Evolutionary conservation across 2,329 filamentous ascomycete genomes (phyloP).

Genomic region (Colletotrichum camelliae): DNA sequence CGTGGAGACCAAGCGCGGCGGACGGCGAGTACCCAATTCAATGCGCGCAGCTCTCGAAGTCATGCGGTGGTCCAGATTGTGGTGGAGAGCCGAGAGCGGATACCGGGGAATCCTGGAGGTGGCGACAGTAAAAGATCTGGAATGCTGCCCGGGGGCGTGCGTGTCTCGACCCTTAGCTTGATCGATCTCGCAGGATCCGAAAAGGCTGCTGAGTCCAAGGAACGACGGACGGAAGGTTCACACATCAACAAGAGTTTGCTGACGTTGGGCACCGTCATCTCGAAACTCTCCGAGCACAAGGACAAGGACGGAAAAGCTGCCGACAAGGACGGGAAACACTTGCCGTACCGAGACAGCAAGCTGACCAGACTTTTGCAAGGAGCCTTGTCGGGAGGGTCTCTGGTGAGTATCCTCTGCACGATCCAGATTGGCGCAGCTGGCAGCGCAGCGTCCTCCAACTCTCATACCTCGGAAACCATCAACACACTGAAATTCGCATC

Average conservation of each 20-base stretch:
- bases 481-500: constrained; percentile 98
- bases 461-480: constrained; percentile 84
- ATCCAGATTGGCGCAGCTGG: constrained; percentile 86
- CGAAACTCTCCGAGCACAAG: constrained; percentile 86
- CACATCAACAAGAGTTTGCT: constrained; percentile 99
- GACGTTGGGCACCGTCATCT: constrained; percentile 94
- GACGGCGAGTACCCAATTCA: constrained; percentile 96
- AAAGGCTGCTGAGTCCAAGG: constrained; percentile 93
- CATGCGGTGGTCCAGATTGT: constrained; percentile 99
- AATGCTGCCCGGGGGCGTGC: constrained; percentile 83
- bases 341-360: constrained; percentile 98
- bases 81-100: constrained; percentile 91
- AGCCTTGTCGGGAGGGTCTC: constrained; percentile 88
- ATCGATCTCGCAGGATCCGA: constrained; percentile 98
- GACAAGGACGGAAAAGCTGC: constrained; percentile 75
- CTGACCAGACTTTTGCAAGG: constrained; percentile 91
- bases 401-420: constrained; percentile 97
- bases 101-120: constrained; percentile 57
- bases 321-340: constrained; percentile 88
- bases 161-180: constrained; percentile 91
- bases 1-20: constrained; percentile 89
- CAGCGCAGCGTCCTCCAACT: constrained; percentile 72
- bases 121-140: constrained; percentile 70
- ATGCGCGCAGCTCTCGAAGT: constrained; percentile 93
- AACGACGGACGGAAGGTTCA: constrained; percentile 90